Percentiles rank a stretch among this genome's conserved stretches.
Evolutionary conservation across 1,284 basidiomycete genomes (phyloP).

Genomic region (Ceratobasidium sp.): DNA sequence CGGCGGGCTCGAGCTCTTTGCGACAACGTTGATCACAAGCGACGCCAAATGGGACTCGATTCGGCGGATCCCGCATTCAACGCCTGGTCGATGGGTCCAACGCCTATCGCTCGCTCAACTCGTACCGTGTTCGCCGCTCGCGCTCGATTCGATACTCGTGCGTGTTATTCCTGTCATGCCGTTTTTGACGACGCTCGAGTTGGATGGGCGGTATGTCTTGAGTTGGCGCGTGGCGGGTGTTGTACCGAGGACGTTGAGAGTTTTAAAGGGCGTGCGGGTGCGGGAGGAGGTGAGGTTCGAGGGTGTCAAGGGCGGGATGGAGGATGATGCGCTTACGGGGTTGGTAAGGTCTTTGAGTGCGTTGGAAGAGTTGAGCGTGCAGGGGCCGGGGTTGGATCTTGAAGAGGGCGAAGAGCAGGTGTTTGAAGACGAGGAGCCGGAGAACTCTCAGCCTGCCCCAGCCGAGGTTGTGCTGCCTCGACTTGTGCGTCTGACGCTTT

Average conservation of each 20-base stretch:
- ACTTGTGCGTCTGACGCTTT: conserved; percentile 73
- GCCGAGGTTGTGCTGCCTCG: conserved; percentile 62
- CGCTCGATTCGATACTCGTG: conserved; percentile 71
- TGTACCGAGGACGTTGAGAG: conserved; percentile 66
- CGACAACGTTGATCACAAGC: conserved; percentile 66
- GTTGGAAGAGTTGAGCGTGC: conserved; percentile 75
- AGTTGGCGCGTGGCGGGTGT: conserved; percentile 70
- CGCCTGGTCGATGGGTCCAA: conserved; percentile 86
- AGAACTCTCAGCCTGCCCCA: conserved; percentile 38
- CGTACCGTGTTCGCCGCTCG: conserved; percentile 60
- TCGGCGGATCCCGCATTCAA: conserved; percentile 82
- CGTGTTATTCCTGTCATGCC: conserved; percentile 77
- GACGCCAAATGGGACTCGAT: conserved; percentile 89
- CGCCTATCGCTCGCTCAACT: conserved; percentile 75
- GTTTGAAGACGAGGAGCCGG: conserved; percentile 52
- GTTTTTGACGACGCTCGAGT: conserved; percentile 69
- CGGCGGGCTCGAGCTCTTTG: conserved; percentile 68
- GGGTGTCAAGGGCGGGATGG: conserved; percentile 56
- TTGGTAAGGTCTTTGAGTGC: conserved; percentile 69
- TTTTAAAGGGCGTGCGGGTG: conserved; percentile 65
- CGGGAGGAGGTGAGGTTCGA: conserved; percentile 45
- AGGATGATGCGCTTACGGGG: conserved; percentile 57
- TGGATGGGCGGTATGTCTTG: conserved; percentile 71
- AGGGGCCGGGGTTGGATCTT: conserved; percentile 65
- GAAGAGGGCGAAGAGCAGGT: conserved; percentile 63